These are phyloP conservation scores for Exobasidium rhododendri DNA, from an alignment of 1,284 basidiomycete genomes.

Conservation along the genomic window DNA sequence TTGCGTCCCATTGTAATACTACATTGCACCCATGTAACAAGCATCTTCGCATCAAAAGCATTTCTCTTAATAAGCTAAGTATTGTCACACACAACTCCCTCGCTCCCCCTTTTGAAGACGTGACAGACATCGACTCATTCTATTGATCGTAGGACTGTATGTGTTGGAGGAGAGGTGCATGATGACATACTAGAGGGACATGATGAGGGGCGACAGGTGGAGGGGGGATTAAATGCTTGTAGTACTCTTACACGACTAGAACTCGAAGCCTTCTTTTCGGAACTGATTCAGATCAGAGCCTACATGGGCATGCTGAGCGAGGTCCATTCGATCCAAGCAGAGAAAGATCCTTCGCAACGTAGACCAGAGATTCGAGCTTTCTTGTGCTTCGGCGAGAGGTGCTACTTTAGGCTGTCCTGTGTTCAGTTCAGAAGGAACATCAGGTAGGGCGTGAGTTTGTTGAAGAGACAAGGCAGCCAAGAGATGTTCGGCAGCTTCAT, in stretches of 20 bases:
- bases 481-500: constrained; percentile 96
- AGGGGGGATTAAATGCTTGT: neutral
- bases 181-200: neutral
- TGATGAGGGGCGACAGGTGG: constrained; percentile 8
- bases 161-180: no score
- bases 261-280: constrained; percentile 77
- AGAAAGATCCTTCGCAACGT: constrained; percentile 74
- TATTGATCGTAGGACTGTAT: no score
- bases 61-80: no score
- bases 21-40: no score
- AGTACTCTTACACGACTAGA: constrained; percentile 61
- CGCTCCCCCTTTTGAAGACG: no score
- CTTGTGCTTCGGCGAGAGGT: constrained; percentile 47
- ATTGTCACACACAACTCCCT: no score
- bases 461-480: constrained; percentile 84
- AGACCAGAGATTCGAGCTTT: constrained; percentile 70
- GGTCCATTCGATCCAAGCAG: constrained; percentile 58
- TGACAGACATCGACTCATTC: no score
- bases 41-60: no score
- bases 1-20: no score
- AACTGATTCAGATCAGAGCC: constrained; percentile 67
- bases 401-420: constrained; percentile 9
- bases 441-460: constrained; percentile 57
- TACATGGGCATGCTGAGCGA: constrained; percentile 60
- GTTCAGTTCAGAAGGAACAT: constrained; percentile 37